phyloP scores from a whole-genome alignment of 192 early-diverging fungal species.

The Backusella luteola region DNA sequence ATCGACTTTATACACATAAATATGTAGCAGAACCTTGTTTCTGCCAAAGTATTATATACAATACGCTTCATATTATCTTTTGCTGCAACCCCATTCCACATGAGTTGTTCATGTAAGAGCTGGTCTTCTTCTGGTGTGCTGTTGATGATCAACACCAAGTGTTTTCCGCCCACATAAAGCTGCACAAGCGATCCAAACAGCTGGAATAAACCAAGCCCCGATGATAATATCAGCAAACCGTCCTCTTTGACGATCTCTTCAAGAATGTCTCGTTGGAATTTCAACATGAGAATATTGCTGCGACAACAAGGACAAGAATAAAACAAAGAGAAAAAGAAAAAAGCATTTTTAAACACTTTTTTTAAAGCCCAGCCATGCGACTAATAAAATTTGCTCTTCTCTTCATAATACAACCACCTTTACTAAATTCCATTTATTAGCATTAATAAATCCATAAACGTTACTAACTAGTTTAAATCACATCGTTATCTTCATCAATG shows the following conservation, averaged over 20 bases:
- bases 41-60: slow-evolving; percentile 56
- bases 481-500: no score
- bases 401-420: no score
- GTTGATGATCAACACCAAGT: slow-evolving; percentile 81
- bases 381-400: no score
- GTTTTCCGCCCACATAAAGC: slow-evolving; percentile 63
- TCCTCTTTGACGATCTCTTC: slow-evolving; percentile 71
- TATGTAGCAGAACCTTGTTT: slow-evolving; percentile 47
- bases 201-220: slow-evolving; percentile 72
- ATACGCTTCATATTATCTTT: slow-evolving; percentile 39
- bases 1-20: background rate
- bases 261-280: slow-evolving; percentile 68
- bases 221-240: slow-evolving; percentile 74
- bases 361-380: background rate
- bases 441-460: no score
- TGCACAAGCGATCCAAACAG: slow-evolving; percentile 72
- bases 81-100: slow-evolving; percentile 41
- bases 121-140: slow-evolving; percentile 58
- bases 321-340: background rate
- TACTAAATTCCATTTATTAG: no score
- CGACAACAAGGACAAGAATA: background rate
- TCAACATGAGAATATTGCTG: slow-evolving; percentile 30
- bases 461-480: no score
- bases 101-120: slow-evolving; percentile 47
- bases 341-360: background rate